Percentiles rank a stretch among this genome's conserved stretches.
These are phyloP conservation scores for Bacidia gigantensis DNA, from an alignment of 495 filamentous ascomycete species.

Conservation along the genomic window DNA sequence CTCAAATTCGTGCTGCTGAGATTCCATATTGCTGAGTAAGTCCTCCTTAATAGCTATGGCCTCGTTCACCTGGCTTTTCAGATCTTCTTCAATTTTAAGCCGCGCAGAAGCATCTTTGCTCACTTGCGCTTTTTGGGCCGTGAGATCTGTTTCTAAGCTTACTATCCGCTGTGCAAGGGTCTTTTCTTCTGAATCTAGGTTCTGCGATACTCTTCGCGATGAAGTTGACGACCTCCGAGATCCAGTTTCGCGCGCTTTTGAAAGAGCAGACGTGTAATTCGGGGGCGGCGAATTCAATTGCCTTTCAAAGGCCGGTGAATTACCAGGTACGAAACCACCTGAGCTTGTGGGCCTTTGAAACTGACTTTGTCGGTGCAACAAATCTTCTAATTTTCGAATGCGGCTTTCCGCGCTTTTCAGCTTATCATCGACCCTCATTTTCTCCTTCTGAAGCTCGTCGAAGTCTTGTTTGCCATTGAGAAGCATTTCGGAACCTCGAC, in stretches of 20 bases:
- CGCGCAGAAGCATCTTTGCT: conserved; percentile 43
- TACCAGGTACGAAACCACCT: conserved; percentile 40
- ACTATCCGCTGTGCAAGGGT: conserved; percentile 53
- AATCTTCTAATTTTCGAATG: conserved; percentile 79
- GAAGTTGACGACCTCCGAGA: conserved; percentile 51
- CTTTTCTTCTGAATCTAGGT: conserved; percentile 51
- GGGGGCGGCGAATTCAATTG: conserved; percentile 17
- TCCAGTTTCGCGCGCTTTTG: conserved; percentile 40
- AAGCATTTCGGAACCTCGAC: conserved; percentile 65
- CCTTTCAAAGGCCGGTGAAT: conserved; percentile 13
- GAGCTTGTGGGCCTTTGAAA: conserved; percentile 54
- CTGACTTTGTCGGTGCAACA: conserved; percentile 77
- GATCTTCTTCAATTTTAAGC: conserved; percentile 46
- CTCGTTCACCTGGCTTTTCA: conserved; percentile 37
- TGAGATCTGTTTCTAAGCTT: conserved; percentile 69
- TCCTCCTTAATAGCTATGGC: conserved; percentile 86
- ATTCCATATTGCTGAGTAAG: conserved; percentile 86
- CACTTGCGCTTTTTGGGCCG: conserved; percentile 45
- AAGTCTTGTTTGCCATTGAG: conserved; percentile 70
- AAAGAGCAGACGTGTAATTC: conserved; percentile 34
- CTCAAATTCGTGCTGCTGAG: conserved; percentile 74
- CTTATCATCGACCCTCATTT: conserved; percentile 63
- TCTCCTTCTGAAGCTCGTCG: conserved; percentile 58
- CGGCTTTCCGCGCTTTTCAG: conserved; percentile 82
- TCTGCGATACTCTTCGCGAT: conserved; percentile 53